phyloP scores from a whole-genome alignment of 2,329 filamentous ascomycete genomes.

The Aspergillus glaucus region DNA sequence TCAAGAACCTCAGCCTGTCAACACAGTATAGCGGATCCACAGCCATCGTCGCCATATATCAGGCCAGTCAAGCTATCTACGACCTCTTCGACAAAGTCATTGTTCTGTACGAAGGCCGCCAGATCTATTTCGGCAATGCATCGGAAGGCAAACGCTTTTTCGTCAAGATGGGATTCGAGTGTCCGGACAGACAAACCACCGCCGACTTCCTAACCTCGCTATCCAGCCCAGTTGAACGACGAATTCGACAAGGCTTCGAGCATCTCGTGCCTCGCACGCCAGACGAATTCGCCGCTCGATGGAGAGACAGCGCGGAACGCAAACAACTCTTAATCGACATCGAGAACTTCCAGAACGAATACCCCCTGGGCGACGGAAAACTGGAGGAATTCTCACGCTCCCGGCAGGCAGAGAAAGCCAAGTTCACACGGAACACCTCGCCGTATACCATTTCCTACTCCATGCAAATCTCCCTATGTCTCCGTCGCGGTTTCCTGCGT shows the following conservation, averaged over 20 bases:
- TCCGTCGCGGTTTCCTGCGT: slow-evolving; percentile 71
- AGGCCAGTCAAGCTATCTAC: slow-evolving; percentile 40
- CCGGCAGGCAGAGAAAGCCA: slow-evolving; percentile 35
- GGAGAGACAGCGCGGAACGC: slow-evolving; percentile 48
- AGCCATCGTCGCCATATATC: slow-evolving; percentile 50
- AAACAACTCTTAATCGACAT: slow-evolving; percentile 34
- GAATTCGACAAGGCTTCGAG: slow-evolving; percentile 53
- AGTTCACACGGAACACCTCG: slow-evolving; percentile 53
- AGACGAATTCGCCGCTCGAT: slow-evolving; percentile 57
- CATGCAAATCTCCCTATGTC: slow-evolving; percentile 70
- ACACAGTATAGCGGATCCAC: slow-evolving; percentile 44
- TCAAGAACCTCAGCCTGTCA: slow-evolving; percentile 42
- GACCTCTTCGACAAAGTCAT: slow-evolving; percentile 63
- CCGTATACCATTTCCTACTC: slow-evolving; percentile 73
- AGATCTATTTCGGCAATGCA: slow-evolving; percentile 67
- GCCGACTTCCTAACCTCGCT: slow-evolving; percentile 65
- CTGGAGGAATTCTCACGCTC: slow-evolving; percentile 32
- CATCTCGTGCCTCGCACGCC: slow-evolving; percentile 58
- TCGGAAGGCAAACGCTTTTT: slow-evolving; percentile 58
- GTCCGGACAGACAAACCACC: slow-evolving; percentile 60
- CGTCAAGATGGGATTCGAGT: slow-evolving; percentile 61
- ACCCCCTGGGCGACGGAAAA: slow-evolving; percentile 30
- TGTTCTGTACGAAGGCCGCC: slow-evolving; percentile 65
- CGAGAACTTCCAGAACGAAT: slow-evolving; percentile 31
- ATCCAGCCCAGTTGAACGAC: slow-evolving; percentile 57